Evolutionary conservation across 345 rosid genomes (phyloP).

Genomic region (Arabis alpina): DNA sequence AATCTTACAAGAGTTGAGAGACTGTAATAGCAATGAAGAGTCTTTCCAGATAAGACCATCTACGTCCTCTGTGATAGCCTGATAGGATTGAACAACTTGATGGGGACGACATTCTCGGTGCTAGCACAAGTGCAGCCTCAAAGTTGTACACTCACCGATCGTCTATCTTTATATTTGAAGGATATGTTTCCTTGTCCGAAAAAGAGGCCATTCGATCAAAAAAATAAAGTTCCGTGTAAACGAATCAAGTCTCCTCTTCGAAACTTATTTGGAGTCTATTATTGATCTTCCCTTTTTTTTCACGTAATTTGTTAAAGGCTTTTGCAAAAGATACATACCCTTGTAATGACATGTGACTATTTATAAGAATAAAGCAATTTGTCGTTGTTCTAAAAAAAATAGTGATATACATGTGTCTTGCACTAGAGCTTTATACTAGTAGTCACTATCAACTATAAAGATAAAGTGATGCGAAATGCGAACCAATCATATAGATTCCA

Average conservation of each 20-base stretch:
- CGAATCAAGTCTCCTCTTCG: no score
- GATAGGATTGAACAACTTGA: constrained; percentile 12
- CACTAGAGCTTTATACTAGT: no score
- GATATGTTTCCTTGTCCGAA: neutral
- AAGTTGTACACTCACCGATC: neutral
- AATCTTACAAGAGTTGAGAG: constrained; percentile 1
- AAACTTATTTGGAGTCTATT: no score
- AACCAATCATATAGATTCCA: neutral
- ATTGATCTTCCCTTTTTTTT: no score
- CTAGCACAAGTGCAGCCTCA: neutral
- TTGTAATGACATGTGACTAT: no score
- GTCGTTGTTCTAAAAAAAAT: no score
- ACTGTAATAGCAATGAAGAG: neutral
- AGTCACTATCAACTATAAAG: no score
- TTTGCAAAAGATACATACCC: no score
- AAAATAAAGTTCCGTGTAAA: no score
- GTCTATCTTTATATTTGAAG: neutral
- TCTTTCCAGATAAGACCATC: constrained; percentile 8
- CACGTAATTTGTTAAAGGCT: no score
- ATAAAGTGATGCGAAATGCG: neutral
- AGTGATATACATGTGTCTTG: no score
- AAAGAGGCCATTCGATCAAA: neutral
- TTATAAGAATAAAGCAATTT: no score
- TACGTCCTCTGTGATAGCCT: constrained; percentile 4
- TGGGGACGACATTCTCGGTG: neutral